A percentile compares a stretch with the other conserved stretches of the same genome.
Conservation (phyloP, 2,329 filamentous ascomycete genomes). For the Chaetomium sp. region DNA sequence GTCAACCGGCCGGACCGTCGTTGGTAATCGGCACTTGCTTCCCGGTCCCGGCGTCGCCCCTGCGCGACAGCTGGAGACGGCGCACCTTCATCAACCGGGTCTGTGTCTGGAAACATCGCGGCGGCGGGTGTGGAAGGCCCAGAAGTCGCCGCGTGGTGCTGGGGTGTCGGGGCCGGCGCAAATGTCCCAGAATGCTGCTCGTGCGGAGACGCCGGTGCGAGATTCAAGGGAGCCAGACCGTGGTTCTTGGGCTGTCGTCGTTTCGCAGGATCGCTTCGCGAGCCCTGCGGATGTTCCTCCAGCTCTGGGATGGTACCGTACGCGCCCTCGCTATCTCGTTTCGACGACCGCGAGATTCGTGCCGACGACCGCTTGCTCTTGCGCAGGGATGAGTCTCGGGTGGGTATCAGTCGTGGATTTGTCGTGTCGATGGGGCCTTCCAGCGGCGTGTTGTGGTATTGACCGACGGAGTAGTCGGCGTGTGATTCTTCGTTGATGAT, state of each 20-base stretch:
- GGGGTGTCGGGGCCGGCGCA: conserved; percentile 7
- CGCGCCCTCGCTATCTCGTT: conserved; percentile 37
- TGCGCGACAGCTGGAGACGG: conserved; percentile 64
- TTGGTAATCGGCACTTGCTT: conserved; percentile 42
- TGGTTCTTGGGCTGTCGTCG: conserved; percentile 10
- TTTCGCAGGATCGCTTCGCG: conserved; percentile 13
- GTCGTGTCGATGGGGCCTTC: conserved; percentile 21
- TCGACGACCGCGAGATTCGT: conserved; percentile 42
- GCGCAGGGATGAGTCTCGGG: conserved; percentile 61
- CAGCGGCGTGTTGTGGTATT: not conserved
- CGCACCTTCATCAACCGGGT: conserved; percentile 54
- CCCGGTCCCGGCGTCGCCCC: conserved; percentile 43
- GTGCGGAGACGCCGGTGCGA: conserved; percentile 19
- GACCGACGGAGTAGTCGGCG: conserved; percentile 29
- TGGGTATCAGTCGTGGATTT: conserved; percentile 53
- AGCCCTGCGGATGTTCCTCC: conserved; percentile 20
- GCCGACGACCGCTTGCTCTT: conserved; percentile 52
- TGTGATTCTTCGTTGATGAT: conserved; percentile 51
- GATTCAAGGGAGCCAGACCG: conserved; percentile 18
- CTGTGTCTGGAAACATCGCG: conserved; percentile 27
- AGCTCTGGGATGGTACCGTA: conserved; percentile 35
- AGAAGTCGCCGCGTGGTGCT: conserved; percentile 10
- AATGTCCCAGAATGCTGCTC: conserved; percentile 1
- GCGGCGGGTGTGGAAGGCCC: conserved; percentile 18
- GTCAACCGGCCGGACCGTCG: conserved; percentile 44